phyloP scores from a whole-genome alignment of 169 alveolate species.

The Eimeria maxima region DNA sequence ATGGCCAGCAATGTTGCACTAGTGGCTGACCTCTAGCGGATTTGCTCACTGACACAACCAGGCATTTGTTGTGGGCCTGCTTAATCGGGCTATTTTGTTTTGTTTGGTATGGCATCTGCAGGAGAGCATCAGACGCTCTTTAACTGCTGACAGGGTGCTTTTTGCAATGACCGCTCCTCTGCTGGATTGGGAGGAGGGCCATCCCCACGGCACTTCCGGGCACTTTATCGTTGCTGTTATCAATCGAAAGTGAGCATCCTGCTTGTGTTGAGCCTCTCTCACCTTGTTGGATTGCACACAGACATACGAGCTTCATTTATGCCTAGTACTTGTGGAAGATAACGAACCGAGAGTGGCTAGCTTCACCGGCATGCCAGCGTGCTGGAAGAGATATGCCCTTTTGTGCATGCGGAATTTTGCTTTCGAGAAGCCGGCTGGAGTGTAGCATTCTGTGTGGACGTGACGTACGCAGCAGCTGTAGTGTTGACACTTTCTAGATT shows the following conservation, averaged over 20 bases:
- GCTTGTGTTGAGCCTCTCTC: neutral
- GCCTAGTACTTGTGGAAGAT: neutral
- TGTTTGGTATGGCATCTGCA: neutral
- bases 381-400: neutral
- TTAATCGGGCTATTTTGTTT: neutral
- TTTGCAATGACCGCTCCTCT: conserved; percentile 7
- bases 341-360: neutral
- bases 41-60: neutral
- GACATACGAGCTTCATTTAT: neutral
- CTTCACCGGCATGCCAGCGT: neutral
- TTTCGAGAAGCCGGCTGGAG: neutral
- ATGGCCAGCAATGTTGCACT: neutral
- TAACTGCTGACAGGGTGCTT: conserved; percentile 7
- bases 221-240: conserved; percentile 35
- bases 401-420: neutral
- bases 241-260: conserved; percentile 19
- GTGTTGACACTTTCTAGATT: neutral
- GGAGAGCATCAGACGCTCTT: neutral
- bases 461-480: neutral
- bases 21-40: neutral
- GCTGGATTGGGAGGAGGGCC: neutral
- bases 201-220: neutral
- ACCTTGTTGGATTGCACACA: neutral
- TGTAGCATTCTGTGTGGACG: neutral
- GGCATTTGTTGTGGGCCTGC: neutral